These are phyloP conservation scores for Cicer pinnatifidum DNA, from an alignment of 306 rosid species.

Conservation along the genomic window DNA sequence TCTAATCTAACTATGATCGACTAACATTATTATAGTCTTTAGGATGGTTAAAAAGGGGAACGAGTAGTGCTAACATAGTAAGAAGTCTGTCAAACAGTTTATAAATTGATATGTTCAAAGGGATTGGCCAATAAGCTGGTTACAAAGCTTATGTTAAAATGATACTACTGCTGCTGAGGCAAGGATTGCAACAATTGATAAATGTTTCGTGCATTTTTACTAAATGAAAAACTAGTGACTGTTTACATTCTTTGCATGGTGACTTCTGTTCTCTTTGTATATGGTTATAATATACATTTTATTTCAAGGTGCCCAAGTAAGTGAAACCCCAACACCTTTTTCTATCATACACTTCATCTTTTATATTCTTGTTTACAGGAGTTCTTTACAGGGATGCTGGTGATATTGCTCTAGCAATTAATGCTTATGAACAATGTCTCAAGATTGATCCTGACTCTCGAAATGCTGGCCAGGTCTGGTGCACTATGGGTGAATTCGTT, in stretches of 20 bases:
- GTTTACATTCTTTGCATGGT: not conserved
- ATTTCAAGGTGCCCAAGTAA: not conserved
- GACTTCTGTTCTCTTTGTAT: constrained; percentile 4
- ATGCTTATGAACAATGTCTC: constrained; percentile 93
- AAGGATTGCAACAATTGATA: not conserved
- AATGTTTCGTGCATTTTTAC: not conserved
- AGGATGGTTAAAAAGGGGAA: not conserved
- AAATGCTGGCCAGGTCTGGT: constrained; percentile 95
- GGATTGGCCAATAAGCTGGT: not conserved
- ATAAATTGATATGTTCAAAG: not conserved
- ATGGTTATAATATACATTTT: constrained; percentile 17
- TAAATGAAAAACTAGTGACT: not conserved
- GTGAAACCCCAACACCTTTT: not conserved
- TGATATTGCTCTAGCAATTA: constrained; percentile 76
- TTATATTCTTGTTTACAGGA: constrained; percentile 59
- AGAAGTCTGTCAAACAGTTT: not conserved
- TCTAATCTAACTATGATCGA: constrained; percentile 20
- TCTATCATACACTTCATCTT: constrained; percentile 29
- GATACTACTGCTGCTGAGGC: not conserved
- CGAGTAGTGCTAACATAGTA: not conserved
- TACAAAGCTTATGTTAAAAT: not conserved
- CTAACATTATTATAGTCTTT: constrained; percentile 1
- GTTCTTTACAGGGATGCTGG: constrained; percentile 98
- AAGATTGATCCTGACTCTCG: constrained; percentile 97
- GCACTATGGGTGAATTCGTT: constrained; percentile 27